Evolutionary conservation across 306 rosid genomes (phyloP), one percentile per base, ranked within the genome.

Genomic region (Medicago ruthenica): DNA sequence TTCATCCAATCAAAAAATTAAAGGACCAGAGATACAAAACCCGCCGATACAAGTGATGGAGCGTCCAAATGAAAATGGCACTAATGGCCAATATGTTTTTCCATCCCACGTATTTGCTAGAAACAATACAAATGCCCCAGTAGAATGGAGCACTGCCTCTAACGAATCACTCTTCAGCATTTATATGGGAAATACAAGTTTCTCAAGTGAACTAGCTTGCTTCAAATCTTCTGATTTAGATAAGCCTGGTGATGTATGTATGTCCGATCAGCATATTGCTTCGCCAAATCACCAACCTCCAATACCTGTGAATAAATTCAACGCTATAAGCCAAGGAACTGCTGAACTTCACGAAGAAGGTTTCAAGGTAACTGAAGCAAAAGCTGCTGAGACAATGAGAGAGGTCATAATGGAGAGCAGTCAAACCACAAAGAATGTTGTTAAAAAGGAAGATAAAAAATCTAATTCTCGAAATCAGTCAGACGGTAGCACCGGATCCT

Each of bases 151-250:
- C 70, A 45, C 77, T 8, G 83, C 90, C 34, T 95, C 99, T 0
- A 92, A 89, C 62, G 99, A 92, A 50, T 96, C 98, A 1, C 60
- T 92, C 36, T 96, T 96, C 70, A 96, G 98, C 88, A 96, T 96
- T 71, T 89, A 92, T 68, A 83, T 84, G 91, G 99, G 96, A 20
- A 95, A 89, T 34, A 84, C 77, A 86, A 96, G 99, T 73, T 96
- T 96, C 86, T 86, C 92, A 11, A 86, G 34, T 40, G 99, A 96
- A 3, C 74, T 86, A 13, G 14, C 13, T 34, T 59, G 74, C 44
- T 71, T 76, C 6, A 71, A 64, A 51, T 48, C 80, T 20, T 9
- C 42, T 55, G 84, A 82, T 59, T n/a, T 79, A 44, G 89, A 76
- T 37, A 76, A 67, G 37, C 78, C 80, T 9, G 87, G 86, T 40